Base-by-base conservation (phyloP, 495 filamentous ascomycete species). In the Aspergillus olivimuriae region DNA sequence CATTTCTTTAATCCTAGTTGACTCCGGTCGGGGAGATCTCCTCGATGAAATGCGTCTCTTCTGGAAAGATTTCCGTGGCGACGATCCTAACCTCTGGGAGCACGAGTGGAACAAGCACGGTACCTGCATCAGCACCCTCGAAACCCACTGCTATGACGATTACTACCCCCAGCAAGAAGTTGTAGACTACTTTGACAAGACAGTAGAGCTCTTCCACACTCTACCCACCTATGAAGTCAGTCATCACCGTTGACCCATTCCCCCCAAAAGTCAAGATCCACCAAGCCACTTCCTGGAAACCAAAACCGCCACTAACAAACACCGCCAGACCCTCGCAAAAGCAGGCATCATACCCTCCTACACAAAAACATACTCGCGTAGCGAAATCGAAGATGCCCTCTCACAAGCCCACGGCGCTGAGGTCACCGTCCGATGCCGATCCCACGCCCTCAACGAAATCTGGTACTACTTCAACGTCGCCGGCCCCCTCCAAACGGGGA, bases 91-190 rank as follows among this genome's bases (percentile, higher is more conserved):
- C 19, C 72, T 94, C 40, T 94, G 87, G 88, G 65, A 84, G 53
- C 87, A 94, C 52, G 88, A 94, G 56, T 95, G 84, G 84, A 80
- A 76, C 54, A 94, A 92, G 55, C 89, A 95, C 53, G 89, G 74
- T 6, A 77, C 74, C 34, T 77, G 74, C 44, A 67, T 77, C 41
- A 77, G 74, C 49, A 77, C 73, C 2, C 70, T 94, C 2, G 73
- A 82, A 10, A 75, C 88, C 0, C 61, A 63, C 34, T 95, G 89
- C 69, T 95, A 94, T 60, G 68, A 63, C 10, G 61, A 68, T 17
- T 88, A 94, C 57, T 61, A 65, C 19, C 69, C 73, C 0, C 74
- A 77, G 32, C 74, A 77, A 53, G 84, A 87, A 37, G 69, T 78
- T 3, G 70, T 81, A 2, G 73, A 77, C 41, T 78, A 74, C 46